Evolutionary conservation across 345 rosid species (phyloP).

Genomic region (Melastoma malabathricum): DNA sequence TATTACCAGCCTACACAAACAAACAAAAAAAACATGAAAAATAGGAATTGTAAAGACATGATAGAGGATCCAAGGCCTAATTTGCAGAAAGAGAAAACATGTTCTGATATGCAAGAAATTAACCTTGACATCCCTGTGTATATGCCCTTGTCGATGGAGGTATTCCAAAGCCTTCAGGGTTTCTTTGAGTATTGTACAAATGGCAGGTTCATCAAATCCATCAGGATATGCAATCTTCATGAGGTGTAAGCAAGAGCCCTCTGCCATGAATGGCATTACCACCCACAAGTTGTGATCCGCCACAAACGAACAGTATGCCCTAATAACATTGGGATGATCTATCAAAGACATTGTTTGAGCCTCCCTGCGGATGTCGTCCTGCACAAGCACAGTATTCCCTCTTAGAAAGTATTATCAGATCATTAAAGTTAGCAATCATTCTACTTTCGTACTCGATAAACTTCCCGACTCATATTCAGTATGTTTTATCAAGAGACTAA

Average conservation of each 20-base stretch:
- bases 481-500: too few species aligned
- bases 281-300: slow-evolving; percentile 87
- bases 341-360: slow-evolving; percentile 97
- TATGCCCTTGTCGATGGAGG: slow-evolving; percentile 94
- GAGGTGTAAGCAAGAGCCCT: slow-evolving; percentile 95
- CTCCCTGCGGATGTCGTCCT: slow-evolving; percentile 94
- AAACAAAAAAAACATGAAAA: not conserved
- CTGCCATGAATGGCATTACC: slow-evolving; percentile 98
- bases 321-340: slow-evolving; percentile 89
- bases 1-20: slow-evolving; percentile 79
- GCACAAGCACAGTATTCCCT: slow-evolving; percentile 9
- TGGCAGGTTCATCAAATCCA: slow-evolving; percentile 95
- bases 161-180: slow-evolving; percentile 93
- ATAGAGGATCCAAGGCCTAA: not conserved
- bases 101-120: slow-evolving; percentile 2
- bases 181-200: slow-evolving; percentile 78
- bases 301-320: slow-evolving; percentile 83
- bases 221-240: slow-evolving; percentile 85
- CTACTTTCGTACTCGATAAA: too few species aligned
- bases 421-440: too few species aligned
- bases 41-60: slow-evolving; percentile 1
- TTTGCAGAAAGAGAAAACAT: too few species aligned
- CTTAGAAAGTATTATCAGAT: not conserved
- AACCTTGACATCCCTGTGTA: slow-evolving; percentile 98
- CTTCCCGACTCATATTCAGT: too few species aligned